Conservation (phyloP, 75 land plant genomes). For the Picea glauca region DNA sequence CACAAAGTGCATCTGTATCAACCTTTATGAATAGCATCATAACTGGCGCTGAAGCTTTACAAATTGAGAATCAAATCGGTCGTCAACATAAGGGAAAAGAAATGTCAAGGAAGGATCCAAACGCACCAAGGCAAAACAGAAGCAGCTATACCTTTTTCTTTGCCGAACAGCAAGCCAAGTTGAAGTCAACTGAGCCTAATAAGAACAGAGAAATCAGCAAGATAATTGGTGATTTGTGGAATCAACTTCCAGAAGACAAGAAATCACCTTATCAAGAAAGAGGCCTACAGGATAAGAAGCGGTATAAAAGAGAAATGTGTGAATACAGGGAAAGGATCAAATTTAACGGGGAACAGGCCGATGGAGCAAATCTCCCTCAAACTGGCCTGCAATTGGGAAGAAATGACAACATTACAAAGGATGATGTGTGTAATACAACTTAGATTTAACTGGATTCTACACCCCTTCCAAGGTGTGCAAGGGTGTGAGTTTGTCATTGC, state of each 20-base stretch:
- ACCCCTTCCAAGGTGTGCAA: too few species aligned
- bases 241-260: constrained; percentile 32
- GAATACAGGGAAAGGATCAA: constrained; percentile 36
- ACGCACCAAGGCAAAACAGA: constrained; percentile 26
- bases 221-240: constrained; percentile 44
- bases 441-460: too few species aligned
- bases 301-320: constrained; percentile 73
- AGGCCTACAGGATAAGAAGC: constrained; percentile 83
- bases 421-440: not conserved
- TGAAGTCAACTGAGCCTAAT: constrained; percentile 26
- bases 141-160: constrained; percentile 44
- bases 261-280: constrained; percentile 74
- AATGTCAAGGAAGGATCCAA: constrained; percentile 17
- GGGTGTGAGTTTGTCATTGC: too few species aligned
- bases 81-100: constrained; percentile 14
- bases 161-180: constrained; percentile 27
- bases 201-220: constrained; percentile 39
- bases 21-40: not conserved
- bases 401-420: not conserved
- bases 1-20: constrained; percentile 20
- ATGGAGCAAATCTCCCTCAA: constrained; percentile 1
- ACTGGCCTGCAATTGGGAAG: not conserved
- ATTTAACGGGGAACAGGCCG: not conserved
- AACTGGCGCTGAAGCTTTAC: constrained; percentile 13
- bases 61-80: not conserved